Conservation (phyloP, 352 stramenopile species). For the Globisporangium okanoganense region DNA sequence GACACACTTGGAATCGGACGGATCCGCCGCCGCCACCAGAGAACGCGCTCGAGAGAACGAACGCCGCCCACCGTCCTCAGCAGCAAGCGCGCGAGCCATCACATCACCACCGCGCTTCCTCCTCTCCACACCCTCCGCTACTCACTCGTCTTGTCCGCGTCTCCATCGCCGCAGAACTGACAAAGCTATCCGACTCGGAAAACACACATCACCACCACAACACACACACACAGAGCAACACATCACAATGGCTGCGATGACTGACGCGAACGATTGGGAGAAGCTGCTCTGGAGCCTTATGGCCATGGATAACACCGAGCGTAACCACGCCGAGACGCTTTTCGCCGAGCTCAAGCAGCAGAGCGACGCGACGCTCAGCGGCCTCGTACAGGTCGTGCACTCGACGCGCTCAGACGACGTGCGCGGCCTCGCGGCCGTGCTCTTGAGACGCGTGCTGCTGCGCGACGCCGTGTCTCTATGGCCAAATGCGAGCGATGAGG, state of each 20-base stretch:
- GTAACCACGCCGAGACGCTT: conserved; percentile 57
- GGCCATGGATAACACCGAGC: conserved; percentile 63
- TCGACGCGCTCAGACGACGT: conserved; percentile 58
- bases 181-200: neutral
- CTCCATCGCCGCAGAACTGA: neutral
- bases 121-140: neutral
- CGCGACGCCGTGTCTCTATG: conserved; percentile 77
- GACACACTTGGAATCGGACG: neutral
- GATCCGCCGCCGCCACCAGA: neutral
- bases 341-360: conserved; percentile 62
- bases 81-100: neutral
- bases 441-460: conserved; percentile 72
- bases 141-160: neutral
- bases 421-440: conserved; percentile 64
- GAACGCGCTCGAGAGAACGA: conserved; percentile 1
- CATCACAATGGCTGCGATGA: conserved; percentile 21
- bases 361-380: conserved; percentile 51
- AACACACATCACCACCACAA: neutral
- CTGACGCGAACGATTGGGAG: conserved; percentile 43
- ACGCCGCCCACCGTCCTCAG: neutral
- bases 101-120: neutral
- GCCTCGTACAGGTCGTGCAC: conserved; percentile 56
- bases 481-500: conserved; percentile 45
- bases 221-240: neutral
- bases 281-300: conserved; percentile 70